phyloP scores from a whole-genome alignment of 192 early-diverging fungal species.

The Backusella parvicylindrica region DNA sequence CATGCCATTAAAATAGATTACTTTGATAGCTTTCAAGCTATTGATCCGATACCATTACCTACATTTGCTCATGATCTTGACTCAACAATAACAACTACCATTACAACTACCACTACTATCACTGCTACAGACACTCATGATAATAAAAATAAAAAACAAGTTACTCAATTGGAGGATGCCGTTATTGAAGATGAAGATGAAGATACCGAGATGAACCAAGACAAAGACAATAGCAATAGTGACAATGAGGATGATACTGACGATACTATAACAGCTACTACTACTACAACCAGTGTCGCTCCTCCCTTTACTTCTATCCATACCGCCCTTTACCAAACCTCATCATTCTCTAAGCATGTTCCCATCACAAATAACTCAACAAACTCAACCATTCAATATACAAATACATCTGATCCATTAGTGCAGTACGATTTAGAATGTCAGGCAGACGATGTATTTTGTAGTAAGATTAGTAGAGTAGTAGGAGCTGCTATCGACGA shows the following conservation, averaged over 20 bases:
- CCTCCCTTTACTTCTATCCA: not conserved
- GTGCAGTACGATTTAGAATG: constrained; percentile 21
- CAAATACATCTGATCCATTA: constrained; percentile 12
- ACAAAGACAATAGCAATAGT: no score
- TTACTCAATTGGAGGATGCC: not conserved
- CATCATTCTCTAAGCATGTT: not conserved
- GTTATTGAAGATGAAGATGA: no score
- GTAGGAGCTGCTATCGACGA: constrained; percentile 20
- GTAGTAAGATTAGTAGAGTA: constrained; percentile 17
- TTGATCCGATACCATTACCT: constrained; percentile 4
- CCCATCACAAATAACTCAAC: not conserved
- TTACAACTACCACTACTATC: not conserved
- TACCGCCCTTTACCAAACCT: not conserved
- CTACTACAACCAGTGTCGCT: not conserved
- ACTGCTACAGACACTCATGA: not conserved
- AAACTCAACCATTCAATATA: constrained; percentile 14
- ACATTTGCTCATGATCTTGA: not conserved
- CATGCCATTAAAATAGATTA: not conserved
- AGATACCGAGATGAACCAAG: not conserved
- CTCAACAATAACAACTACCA: not conserved
- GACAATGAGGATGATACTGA: not conserved
- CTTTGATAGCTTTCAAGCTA: not conserved
- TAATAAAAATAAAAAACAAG: not conserved
- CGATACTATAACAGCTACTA: not conserved
- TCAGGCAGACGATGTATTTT: constrained; percentile 20